Evolutionary conservation across 2,329 filamentous ascomycete species (phyloP), one percentile per base, ranked within the genome.

Genomic region (Fusarium humuli): DNA sequence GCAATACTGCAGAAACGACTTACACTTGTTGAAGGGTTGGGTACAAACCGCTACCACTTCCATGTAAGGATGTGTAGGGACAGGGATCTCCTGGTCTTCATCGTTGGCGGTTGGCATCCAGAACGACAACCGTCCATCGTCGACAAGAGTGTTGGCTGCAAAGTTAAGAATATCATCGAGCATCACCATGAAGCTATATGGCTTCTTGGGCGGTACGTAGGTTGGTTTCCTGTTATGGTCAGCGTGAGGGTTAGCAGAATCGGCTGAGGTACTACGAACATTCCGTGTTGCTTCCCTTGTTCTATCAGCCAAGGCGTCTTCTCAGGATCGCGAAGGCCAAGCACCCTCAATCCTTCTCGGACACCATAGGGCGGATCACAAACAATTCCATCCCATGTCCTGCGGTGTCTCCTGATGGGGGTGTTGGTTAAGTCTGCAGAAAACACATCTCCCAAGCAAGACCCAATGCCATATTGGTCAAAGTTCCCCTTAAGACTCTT

Each of bases 361-460:
- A 99, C 94, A 4, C 96, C 96, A 77, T 99, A 99, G 0, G 96
- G 96, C 20, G 96, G 96, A 81, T 99, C 96, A 75, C 94, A 98
- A 9, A 98, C 85, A 63, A 99, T 97, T 6, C 93, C 94, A 79
- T 99, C 94, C 63, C 98, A 89, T 70, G 91, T 86, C 53, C 88
- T 79, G n/a, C 76, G 79, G 30, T 79, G 75, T 32, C 79, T 80
- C 45, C 88, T 84, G 23, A 98, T 81, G 1, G 96, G 96, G 3
- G 91, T 91, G 76, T 98, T 94, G 0, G 94, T 98, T 58, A 99
- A 79, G 78, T 99, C 96, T 0, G 93, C 91, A 3, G 93, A 89
- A 73, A 98, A 97, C 34, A 90, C 88, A 73, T 94, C 95, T 1
- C 95, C 87, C 57, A 96, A 89, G 22, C 85, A 80, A 32, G 84